A percentile compares a stretch with the other conserved stretches of the same genome.
Conservation (phyloP, 1,284 basidiomycete genomes). For the Trametes hirsuta region DNA sequence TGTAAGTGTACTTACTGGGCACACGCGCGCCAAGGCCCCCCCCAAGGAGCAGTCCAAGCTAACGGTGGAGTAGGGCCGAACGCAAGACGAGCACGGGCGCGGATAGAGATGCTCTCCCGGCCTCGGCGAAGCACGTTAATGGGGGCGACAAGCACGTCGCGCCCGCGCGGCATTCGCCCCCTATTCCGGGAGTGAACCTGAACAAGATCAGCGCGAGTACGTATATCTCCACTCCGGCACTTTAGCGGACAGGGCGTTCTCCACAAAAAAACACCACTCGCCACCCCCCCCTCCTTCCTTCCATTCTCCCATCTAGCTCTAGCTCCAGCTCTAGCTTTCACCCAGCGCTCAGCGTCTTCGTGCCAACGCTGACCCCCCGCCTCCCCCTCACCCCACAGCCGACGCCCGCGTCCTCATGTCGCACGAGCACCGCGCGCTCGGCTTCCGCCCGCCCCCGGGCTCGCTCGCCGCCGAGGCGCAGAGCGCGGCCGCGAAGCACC, state of each 20-base stretch:
- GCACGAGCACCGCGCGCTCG: conserved; percentile 38
- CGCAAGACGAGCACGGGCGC: conserved; percentile 22
- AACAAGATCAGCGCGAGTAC: conserved; percentile 30
- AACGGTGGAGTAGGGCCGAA: conserved; percentile 21
- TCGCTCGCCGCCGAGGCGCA: conserved; percentile 38
- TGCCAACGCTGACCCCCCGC: neutral
- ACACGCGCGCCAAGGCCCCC: too few relatives aligned
- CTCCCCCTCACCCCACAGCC: conserved; percentile 5
- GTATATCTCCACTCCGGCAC: neutral
- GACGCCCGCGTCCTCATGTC: conserved; percentile 39
- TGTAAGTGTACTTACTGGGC: conserved; percentile 18
- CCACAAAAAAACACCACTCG: too few relatives aligned
- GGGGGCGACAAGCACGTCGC: conserved; percentile 11
- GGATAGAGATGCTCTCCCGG: conserved; percentile 11
- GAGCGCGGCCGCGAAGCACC: conserved; percentile 31
- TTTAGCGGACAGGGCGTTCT: too few relatives aligned
- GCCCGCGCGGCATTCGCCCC: conserved; percentile 14
- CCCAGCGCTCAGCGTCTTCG: neutral
- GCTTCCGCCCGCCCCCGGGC: conserved; percentile 36
- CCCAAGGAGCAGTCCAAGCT: neutral
- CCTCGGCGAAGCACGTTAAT: conserved; percentile 8
- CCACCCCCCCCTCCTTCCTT: neutral
- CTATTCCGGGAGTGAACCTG: conserved; percentile 28
- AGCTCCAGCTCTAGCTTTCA: too few relatives aligned
- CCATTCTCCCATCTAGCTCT: neutral